Conservation (phyloP, 148 eudicot genomes). For the Rhododendron kiyosumense region DNA sequence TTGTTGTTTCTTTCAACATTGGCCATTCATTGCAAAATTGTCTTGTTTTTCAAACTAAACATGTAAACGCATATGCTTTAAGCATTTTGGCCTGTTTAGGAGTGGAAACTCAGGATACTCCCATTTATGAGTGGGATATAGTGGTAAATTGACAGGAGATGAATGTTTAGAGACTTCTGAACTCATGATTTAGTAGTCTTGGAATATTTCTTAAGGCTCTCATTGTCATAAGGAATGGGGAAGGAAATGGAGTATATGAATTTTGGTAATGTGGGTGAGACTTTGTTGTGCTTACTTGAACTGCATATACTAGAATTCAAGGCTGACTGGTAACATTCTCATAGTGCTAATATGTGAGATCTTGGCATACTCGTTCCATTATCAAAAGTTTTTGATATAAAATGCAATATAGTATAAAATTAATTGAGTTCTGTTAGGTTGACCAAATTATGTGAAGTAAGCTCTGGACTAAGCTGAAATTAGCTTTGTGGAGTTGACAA, state of each 20-base stretch:
- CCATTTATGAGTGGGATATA: not conserved
- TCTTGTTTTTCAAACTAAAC: not conserved
- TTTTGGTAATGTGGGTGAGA: not conserved
- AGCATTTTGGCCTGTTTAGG: not conserved
- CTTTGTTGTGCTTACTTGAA: not conserved
- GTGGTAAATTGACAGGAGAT: not conserved
- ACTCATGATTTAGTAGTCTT: not conserved
- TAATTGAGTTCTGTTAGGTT: not conserved
- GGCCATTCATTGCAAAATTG: not conserved
- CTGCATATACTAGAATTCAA: not conserved
- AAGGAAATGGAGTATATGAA: not conserved
- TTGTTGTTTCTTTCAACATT: not conserved
- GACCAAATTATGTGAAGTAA: not conserved
- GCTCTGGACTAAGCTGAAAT: not conserved
- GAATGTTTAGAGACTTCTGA: not conserved
- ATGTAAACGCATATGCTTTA: not conserved
- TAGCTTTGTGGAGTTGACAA: not conserved
- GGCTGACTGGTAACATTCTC: not conserved
- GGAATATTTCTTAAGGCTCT: not conserved
- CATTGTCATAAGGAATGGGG: not conserved
- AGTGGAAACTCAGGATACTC: not conserved
- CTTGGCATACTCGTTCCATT: not conserved
- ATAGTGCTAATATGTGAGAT: not conserved
- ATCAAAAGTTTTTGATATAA: not conserved
- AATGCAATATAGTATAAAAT: not conserved